Evolutionary conservation across 208 protist genomes (phyloP).

Genomic region (Leishmania turanica): DNA sequence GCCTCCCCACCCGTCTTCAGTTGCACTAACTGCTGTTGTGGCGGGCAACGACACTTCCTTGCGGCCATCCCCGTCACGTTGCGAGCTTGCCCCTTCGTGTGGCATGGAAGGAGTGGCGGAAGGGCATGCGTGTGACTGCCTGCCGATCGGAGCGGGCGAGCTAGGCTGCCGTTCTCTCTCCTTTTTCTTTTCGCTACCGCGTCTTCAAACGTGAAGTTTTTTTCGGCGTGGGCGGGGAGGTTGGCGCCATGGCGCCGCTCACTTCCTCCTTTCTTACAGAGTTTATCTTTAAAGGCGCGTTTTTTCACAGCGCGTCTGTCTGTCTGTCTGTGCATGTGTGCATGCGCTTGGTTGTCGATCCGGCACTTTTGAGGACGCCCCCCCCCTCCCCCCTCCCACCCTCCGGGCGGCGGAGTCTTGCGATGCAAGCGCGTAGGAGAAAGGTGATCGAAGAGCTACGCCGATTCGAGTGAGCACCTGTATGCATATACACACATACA

Average conservation of each 20-base stretch:
- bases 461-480: neutral
- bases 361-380: neutral
- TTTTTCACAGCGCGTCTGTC: neutral
- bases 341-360: neutral
- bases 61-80: neutral
- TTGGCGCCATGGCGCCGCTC: neutral
- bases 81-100: neutral
- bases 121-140: neutral
- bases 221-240: neutral
- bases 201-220: neutral
- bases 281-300: neutral
- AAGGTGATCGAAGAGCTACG: conserved; percentile 2
- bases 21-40: neutral
- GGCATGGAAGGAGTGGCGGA: neutral
- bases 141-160: neutral
- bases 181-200: neutral
- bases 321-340: neutral
- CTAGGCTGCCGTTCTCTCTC: neutral
- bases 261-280: neutral
- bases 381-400: neutral
- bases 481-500: conserved; percentile 7
- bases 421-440: neutral
- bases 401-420: no score
- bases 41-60: neutral
- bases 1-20: neutral